Base-by-base conservation (phyloP, 225 moss, liverwort and hornwort genomes). In the Straminergon stramineum region DNA sequence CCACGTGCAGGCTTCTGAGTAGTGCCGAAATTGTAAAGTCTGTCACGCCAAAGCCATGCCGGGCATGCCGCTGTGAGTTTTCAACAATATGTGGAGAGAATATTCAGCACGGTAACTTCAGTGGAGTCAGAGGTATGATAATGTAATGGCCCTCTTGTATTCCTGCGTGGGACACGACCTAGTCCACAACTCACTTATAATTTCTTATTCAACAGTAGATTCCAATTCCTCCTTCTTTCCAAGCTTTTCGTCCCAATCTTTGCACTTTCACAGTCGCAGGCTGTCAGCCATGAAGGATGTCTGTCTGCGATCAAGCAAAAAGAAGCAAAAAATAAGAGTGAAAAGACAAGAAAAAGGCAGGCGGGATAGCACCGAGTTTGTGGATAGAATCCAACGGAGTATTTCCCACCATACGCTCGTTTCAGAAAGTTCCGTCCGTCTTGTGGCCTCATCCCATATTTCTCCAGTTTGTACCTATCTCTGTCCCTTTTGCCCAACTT, bases 281-380 rank as follows among this genome's bases (percentile, higher is more conserved):
- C 39, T 17, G 58, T 18, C 58, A 39, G 28, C 60, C 5, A 18
- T 5, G 58, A 60, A 39, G 3, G 18, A 41, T 13, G 7, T 60
- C 0, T 39, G 60, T 19, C 30, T 28, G 39, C 60, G 80, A 28
- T 41, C 12, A 41, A 39, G 7, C 17, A 39, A 26, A 58, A 28
- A 12, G 41, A 39, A 60, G 7, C 5, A 37, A 27, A 17, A 17
- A 26, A 3, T 10, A 58, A 80, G 18, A 26, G 41, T 1, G 30
- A 60, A 57, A 7, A 51, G 32, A 1, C 13, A 81, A 8, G 30
- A 3, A 3, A 28, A 80, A 28, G 26, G 1, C 5, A n/a, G 57
- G 1, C 5, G 27, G 57, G 79, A 79, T 57, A n/a, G 11, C 26
- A 28, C 1, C 4, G 0, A 39, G 7, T 0, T 18, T 60, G 5